A percentile compares a stretch with the other conserved stretches of the same genome.
These are phyloP conservation scores for Nitzschia putrida DNA, from an alignment of 108 stramenopile genomes.

Conservation along the genomic window DNA sequence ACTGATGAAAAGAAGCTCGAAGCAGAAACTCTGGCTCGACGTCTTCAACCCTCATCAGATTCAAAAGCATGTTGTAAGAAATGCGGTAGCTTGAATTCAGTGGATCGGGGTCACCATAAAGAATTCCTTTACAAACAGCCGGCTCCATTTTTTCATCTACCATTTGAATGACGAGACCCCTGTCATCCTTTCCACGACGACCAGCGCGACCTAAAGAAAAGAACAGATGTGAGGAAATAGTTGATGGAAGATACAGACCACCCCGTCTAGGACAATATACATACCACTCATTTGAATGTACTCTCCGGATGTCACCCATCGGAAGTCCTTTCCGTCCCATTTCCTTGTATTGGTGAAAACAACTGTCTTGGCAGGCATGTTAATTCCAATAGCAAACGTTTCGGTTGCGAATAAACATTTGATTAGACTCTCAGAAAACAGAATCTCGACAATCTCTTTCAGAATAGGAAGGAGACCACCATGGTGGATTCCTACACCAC, in stretches of 20 bases:
- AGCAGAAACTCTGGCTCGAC: constrained; percentile 96
- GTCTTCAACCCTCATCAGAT: constrained; percentile 98
- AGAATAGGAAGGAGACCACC: constrained; percentile 99
- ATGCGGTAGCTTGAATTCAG: constrained; percentile 96
- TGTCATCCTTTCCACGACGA: constrained; percentile 97
- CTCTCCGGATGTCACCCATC: constrained; percentile 88
- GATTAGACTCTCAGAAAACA: constrained; percentile 96
- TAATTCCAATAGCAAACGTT: constrained; percentile 99
- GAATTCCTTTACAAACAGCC: constrained; percentile 89
- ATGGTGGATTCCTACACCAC: constrained; percentile 99
- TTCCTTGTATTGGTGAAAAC: constrained; percentile 98
- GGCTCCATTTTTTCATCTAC: constrained; percentile 99
- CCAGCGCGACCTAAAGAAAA: constrained; percentile 89
- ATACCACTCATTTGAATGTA: constrained; percentile 94
- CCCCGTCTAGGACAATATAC: neutral
- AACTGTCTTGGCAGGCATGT: constrained; percentile 99
- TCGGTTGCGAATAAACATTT: constrained; percentile 98
- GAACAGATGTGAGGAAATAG: neutral
- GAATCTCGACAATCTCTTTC: constrained; percentile 99
- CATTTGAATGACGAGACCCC: constrained; percentile 99
- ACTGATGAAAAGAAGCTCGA: constrained; percentile 95
- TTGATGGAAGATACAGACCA: neutral
- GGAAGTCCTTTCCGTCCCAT: constrained; percentile 94
- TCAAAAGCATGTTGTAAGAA: constrained; percentile 98
- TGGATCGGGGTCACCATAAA: constrained; percentile 94